Conservation (phyloP, 1,284 basidiomycete species). For the Melampsora americana region DNA sequence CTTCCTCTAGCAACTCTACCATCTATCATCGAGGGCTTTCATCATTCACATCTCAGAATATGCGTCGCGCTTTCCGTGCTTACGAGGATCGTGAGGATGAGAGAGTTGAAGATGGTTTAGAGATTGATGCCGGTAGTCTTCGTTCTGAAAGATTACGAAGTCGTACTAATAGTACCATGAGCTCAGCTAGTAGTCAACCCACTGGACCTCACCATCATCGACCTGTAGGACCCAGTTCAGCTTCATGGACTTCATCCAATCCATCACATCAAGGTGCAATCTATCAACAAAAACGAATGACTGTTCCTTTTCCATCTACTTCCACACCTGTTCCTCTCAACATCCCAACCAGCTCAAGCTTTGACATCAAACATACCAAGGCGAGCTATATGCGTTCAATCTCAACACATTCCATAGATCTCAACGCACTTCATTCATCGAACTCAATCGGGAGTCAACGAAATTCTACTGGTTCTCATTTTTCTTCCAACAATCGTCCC, state of each 20-base stretch:
- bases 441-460: not conserved
- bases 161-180: constrained; percentile 27
- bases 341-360: not conserved
- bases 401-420: not conserved
- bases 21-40: not conserved
- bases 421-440: constrained; percentile 18
- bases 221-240: constrained; percentile 2
- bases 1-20: not conserved
- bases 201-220: constrained; percentile 9
- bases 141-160: constrained; percentile 16
- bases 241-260: not conserved
- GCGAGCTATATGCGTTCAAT: constrained; percentile 4
- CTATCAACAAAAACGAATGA: constrained; percentile 36
- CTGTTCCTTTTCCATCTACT: constrained; percentile 35
- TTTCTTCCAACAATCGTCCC: constrained; percentile 20
- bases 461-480: not conserved
- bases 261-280: not conserved
- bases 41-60: constrained; percentile 24
- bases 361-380: constrained; percentile 8
- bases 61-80: constrained; percentile 13
- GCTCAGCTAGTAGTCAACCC: constrained; percentile 25
- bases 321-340: not conserved
- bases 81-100: constrained; percentile 36
- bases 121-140: constrained; percentile 40
- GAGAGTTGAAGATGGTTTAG: constrained; percentile 31